Evolutionary conservation across 805 yeast genomes (phyloP).

Genomic region (Suhomyces vadensis): DNA sequence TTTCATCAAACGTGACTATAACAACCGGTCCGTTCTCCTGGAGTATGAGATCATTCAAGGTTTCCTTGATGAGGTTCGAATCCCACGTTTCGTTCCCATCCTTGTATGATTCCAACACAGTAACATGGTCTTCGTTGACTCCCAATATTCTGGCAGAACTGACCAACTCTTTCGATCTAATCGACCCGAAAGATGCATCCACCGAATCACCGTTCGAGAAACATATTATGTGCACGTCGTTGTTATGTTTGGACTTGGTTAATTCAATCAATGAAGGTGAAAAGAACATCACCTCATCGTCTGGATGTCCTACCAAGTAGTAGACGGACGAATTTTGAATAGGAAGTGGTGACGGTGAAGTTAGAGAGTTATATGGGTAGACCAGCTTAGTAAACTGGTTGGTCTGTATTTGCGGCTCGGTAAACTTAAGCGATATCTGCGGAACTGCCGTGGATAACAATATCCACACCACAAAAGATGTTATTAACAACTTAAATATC

Average conservation of each 20-base stretch:
- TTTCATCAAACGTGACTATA: constrained; percentile 75
- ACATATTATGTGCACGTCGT: constrained; percentile 61
- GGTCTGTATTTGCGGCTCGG: constrained; percentile 29
- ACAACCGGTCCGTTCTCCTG: constrained; percentile 27
- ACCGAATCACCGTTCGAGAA: constrained; percentile 69
- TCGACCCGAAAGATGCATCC: constrained; percentile 67
- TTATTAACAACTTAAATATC: constrained; percentile 16
- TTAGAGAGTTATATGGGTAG: constrained; percentile 40
- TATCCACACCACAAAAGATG: constrained; percentile 39
- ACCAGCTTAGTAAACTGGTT: constrained; percentile 21
- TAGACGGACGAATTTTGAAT: constrained; percentile 41
- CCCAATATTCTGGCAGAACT: constrained; percentile 59
- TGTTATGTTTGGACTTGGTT: constrained; percentile 47
- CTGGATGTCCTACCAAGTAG: constrained; percentile 90
- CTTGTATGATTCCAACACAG: constrained; percentile 44
- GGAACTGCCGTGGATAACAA: constrained; percentile 42
- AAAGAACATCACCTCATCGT: constrained; percentile 97
- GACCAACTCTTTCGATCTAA: constrained; percentile 60
- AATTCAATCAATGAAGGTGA: constrained; percentile 69
- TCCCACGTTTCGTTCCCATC: constrained; percentile 75
- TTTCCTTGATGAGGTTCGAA: constrained; percentile 35
- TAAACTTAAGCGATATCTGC: constrained; percentile 32
- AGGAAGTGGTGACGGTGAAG: constrained; percentile 33
- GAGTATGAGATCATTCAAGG: constrained; percentile 32
- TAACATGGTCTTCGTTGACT: constrained; percentile 40